A percentile compares a stretch with the other conserved stretches of the same genome.
Conservation (phyloP, 495 filamentous ascomycete species). For the Neurospora sp. region DNA sequence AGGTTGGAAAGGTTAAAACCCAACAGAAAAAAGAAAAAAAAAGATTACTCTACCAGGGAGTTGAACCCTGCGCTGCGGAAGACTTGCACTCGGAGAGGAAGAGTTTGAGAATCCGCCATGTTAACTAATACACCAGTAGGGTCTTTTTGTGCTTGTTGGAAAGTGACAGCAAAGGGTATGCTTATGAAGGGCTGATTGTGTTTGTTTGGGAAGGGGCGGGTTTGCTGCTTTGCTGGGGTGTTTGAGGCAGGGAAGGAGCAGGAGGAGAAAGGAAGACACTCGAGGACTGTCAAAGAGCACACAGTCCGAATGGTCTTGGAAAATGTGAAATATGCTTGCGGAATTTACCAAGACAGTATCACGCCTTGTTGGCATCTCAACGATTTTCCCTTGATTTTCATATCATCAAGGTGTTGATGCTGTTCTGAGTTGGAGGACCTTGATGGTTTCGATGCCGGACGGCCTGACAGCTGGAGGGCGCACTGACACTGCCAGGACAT, state of each 20-base stretch:
- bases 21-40: background rate
- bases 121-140: background rate
- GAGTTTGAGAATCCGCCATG: background rate
- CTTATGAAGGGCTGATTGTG: background rate
- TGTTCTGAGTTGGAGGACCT: background rate
- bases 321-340: accelerated
- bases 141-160: background rate
- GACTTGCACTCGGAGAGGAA: background rate
- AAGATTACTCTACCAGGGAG: background rate
- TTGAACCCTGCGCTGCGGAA: background rate
- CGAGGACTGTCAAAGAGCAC: background rate
- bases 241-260: background rate
- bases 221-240: background rate
- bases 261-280: background rate
- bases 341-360: accelerated
- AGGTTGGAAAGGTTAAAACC: background rate
- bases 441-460: background rate
- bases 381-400: background rate
- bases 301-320: background rate
- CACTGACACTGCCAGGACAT: background rate
- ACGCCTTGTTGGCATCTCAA: background rate
- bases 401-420: no score
- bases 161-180: accelerated
- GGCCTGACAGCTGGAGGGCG: background rate
- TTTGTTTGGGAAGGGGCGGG: background rate